phyloP scores from a whole-genome alignment of 177 flowering plant species.

The Vitis hybrid region DNA sequence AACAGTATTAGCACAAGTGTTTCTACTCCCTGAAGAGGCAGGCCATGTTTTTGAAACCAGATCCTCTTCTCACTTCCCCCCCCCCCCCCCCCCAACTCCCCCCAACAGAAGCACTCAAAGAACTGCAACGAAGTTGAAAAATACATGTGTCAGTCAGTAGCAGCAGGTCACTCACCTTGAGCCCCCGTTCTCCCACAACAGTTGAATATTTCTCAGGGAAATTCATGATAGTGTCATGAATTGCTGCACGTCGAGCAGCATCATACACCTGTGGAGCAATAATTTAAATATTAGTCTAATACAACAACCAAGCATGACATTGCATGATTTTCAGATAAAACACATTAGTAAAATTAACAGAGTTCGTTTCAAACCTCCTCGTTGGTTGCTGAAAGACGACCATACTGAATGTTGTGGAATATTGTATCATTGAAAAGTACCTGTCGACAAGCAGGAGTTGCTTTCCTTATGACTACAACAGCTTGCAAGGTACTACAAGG shows the following conservation, averaged over 20 bases:
- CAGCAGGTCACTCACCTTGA: slow-evolving; percentile 60
- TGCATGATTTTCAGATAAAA: not conserved
- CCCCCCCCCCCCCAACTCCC: not conserved
- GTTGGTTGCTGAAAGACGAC: slow-evolving; percentile 77
- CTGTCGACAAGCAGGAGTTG: slow-evolving; percentile 35
- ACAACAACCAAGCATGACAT: not conserved
- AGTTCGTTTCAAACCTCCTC: slow-evolving; percentile 64
- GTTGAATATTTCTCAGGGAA: slow-evolving; percentile 89
- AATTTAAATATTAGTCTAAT: not conserved
- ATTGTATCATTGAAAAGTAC: slow-evolving; percentile 97
- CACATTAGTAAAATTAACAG: not conserved
- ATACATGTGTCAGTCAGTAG: not conserved
- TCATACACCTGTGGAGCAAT: slow-evolving; percentile 65
- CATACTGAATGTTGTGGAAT: slow-evolving; percentile 91
- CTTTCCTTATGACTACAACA: not conserved
- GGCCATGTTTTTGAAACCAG: not conserved
- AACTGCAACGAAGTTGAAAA: not conserved
- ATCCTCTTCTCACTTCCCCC: too few species aligned
- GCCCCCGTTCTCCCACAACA: slow-evolving; percentile 96
- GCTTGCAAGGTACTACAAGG: slow-evolving; percentile 3
- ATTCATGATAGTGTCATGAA: slow-evolving; percentile 92
- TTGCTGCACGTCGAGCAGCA: slow-evolving; percentile 90
- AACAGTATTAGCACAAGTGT: not conserved
- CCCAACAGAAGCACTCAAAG: not conserved
- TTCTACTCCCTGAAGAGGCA: not conserved